These are phyloP conservation scores for Hygrocybe coccinea DNA, from an alignment of 768 basidiomycete genomes.

Conservation along the genomic window DNA sequence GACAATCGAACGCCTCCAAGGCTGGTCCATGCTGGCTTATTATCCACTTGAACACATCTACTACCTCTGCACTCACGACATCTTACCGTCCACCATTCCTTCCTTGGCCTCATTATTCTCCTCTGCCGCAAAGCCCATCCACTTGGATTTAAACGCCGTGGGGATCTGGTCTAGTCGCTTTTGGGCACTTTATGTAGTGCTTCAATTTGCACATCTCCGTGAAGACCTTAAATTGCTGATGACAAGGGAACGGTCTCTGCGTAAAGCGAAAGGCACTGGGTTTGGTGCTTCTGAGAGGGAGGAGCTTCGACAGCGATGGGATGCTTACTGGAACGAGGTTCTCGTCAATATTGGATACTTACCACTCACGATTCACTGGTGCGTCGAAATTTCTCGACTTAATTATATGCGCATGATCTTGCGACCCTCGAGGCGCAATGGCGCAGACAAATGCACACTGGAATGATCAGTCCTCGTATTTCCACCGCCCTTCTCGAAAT, in stretches of 20 bases:
- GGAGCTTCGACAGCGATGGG: slow-evolving; percentile 57
- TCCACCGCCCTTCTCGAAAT: no score
- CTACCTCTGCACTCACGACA: slow-evolving; percentile 56
- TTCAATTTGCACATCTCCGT: slow-evolving; percentile 69
- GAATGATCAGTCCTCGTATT: no score
- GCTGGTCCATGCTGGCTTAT: slow-evolving; percentile 72
- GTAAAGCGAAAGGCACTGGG: slow-evolving; percentile 52
- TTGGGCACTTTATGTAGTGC: slow-evolving; percentile 74
- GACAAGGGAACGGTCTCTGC: slow-evolving; percentile 49
- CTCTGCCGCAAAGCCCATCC: slow-evolving; percentile 37
- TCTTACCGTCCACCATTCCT: slow-evolving; percentile 54
- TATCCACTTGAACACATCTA: slow-evolving; percentile 76
- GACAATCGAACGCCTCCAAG: slow-evolving; percentile 76
- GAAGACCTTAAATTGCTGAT: slow-evolving; percentile 62
- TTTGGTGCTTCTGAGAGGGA: slow-evolving; percentile 46
- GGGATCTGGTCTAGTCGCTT: slow-evolving; percentile 72
- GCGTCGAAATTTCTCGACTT: slow-evolving; percentile 14
- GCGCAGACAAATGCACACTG: not conserved
- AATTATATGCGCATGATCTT: not conserved
- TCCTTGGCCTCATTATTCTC: slow-evolving; percentile 42
- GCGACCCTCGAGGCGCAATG: not conserved
- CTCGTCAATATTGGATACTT: slow-evolving; percentile 69
- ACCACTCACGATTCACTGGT: slow-evolving; percentile 87
- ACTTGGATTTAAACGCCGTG: slow-evolving; percentile 44
- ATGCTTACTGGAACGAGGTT: slow-evolving; percentile 66